Conservation (phyloP, 2,329 filamentous ascomycete genomes). For the Aspergillus udagawae region DNA sequence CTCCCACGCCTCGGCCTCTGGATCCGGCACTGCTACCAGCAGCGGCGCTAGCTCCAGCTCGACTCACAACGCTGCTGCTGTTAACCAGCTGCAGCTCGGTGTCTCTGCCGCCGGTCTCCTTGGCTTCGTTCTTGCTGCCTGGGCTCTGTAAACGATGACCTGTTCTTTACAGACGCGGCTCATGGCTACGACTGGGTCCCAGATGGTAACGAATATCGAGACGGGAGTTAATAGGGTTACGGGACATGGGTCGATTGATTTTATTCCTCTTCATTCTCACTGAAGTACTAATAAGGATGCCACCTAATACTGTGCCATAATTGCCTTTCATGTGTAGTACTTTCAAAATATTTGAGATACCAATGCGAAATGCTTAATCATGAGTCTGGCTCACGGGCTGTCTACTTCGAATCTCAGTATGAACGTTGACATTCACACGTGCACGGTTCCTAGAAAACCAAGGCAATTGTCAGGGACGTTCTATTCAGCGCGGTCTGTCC, state of each 20-base stretch:
- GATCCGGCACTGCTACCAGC: conserved; percentile 13
- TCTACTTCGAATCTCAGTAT: too few relatives aligned
- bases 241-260: neutral
- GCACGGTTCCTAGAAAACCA: too few relatives aligned
- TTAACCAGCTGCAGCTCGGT: conserved; percentile 24
- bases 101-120: conserved; percentile 32
- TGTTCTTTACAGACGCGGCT: neutral
- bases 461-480: too few relatives aligned
- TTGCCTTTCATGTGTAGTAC: neutral
- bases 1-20: conserved; percentile 4
- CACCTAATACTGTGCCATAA: neutral
- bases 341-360: neutral
- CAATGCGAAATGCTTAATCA: neutral
- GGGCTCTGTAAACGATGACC: conserved; percentile 29
- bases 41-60: conserved; percentile 12
- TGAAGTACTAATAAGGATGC: neutral
- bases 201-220: neutral
- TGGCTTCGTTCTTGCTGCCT: conserved; percentile 33
- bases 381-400: neutral
- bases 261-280: neutral
- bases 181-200: neutral
- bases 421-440: too few relatives aligned
- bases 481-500: too few relatives aligned
- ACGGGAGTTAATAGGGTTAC: neutral
- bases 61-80: conserved; percentile 28